Conservation (phyloP, 2,329 filamentous ascomycete genomes). For the Madurella mycetomatis region DNA sequence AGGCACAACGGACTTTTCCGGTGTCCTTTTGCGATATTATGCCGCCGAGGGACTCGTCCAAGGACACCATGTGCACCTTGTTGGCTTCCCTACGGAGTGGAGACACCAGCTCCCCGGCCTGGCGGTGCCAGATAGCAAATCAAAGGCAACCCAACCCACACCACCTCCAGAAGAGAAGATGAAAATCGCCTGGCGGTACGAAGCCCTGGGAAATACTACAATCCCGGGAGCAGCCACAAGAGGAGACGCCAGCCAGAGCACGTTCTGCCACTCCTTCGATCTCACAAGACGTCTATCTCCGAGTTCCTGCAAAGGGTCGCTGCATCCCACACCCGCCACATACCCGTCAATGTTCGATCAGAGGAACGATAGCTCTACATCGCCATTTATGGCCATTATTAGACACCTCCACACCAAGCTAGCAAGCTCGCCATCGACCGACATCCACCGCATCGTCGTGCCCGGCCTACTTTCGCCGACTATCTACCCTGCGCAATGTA, state of each 20-base stretch:
- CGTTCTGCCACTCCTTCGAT: conserved; percentile 72
- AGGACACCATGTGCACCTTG: conserved; percentile 80
- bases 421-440: conserved; percentile 51
- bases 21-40: conserved; percentile 79
- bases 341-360: conserved; percentile 35
- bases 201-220: conserved; percentile 60
- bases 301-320: conserved; percentile 45
- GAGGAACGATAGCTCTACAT: conserved; percentile 29
- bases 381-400: conserved; percentile 63
- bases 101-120: conserved; percentile 76
- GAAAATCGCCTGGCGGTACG: conserved; percentile 99
- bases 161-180: conserved; percentile 63
- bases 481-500: conserved; percentile 66
- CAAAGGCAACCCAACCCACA: conserved; percentile 38
- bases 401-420: conserved; percentile 53
- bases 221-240: conserved; percentile 22
- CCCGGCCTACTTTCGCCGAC: conserved; percentile 84
- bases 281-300: conserved; percentile 59
- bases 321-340: conserved; percentile 48
- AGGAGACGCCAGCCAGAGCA: conserved; percentile 23
- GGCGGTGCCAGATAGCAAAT: conserved; percentile 41
- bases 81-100: conserved; percentile 78
- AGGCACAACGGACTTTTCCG: conserved; percentile 90
- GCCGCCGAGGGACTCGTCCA: conserved; percentile 91
- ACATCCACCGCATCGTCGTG: conserved; percentile 77